phyloP scores from a whole-genome alignment of 495 filamentous ascomycete species.

The Penicillium nucicola region DNA sequence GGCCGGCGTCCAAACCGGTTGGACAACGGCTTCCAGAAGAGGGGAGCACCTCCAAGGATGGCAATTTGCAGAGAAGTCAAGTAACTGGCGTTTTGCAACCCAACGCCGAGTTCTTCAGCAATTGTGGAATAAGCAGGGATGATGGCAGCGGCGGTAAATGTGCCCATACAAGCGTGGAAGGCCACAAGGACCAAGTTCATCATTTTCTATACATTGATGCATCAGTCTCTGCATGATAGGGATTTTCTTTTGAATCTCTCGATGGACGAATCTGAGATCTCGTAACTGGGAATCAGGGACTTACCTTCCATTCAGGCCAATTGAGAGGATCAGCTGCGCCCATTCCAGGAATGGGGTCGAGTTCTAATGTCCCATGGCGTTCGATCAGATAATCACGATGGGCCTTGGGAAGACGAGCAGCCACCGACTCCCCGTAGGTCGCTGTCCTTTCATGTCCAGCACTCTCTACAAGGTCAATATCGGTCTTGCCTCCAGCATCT shows the following conservation, averaged over 20 bases:
- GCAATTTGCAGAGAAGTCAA: constrained; percentile 50
- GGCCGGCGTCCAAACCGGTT: constrained; percentile 55
- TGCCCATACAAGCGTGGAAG: constrained; percentile 55
- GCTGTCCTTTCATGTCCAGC: constrained; percentile 23
- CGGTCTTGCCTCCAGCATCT: constrained; percentile 20
- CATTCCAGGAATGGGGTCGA: constrained; percentile 51
- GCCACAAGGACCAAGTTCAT: constrained; percentile 50
- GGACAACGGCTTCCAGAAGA: constrained; percentile 57
- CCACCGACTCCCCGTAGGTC: constrained; percentile 29
- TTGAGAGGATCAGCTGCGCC: constrained; percentile 54
- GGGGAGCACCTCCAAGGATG: constrained; percentile 44
- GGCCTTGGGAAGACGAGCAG: constrained; percentile 29
- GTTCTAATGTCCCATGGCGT: constrained; percentile 52
- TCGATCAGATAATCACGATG: constrained; percentile 51
- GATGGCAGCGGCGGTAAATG: constrained; percentile 52
- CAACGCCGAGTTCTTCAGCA: constrained; percentile 36
- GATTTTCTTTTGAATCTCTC: background rate
- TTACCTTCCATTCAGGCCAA: constrained; percentile 55
- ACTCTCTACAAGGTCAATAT: constrained; percentile 33
- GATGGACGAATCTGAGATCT: background rate
- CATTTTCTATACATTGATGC: constrained; percentile 43
- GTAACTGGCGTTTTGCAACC: constrained; percentile 44
- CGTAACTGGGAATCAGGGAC: background rate
- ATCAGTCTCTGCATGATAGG: constrained; percentile 4
- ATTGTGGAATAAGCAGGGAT: constrained; percentile 50